Evolutionary conservation across 176 grass and related monocot genomes (phyloP).

Genomic region (bread wheat (Triticum aestivum)): IWGSC_CS_RefSeq_v2.1 NC_057806.1:591422773-591423272

Average conservation of each 20-base stretch:
- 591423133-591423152: constrained; percentile 51
- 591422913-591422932: constrained; percentile 39
- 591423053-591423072: constrained; percentile 37
- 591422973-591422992: constrained; percentile 39
- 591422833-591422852: constrained; percentile 19
- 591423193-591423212: background rate
- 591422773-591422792: constrained; percentile 34
- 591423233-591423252: constrained; percentile 16
- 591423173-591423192: background rate
- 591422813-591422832: constrained; percentile 31
- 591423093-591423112: constrained; percentile 15
- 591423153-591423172: constrained; percentile 7
- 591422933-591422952: background rate
- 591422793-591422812: constrained; percentile 52
- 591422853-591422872: constrained; percentile 33
- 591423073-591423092: constrained; percentile 24
- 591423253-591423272: constrained; percentile 33
- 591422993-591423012: constrained; percentile 61
- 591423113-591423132: constrained; percentile 46
- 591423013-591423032: constrained; percentile 43
- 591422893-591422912: constrained; percentile 52
- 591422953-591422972: constrained; percentile 43
- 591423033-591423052: constrained; percentile 20
- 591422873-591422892: constrained; percentile 67
- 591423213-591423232: background rate